Evolutionary conservation across 805 yeast species (phyloP), one percentile per base, ranked within the genome.

Genomic region (Teunomyces tritomae): DNA sequence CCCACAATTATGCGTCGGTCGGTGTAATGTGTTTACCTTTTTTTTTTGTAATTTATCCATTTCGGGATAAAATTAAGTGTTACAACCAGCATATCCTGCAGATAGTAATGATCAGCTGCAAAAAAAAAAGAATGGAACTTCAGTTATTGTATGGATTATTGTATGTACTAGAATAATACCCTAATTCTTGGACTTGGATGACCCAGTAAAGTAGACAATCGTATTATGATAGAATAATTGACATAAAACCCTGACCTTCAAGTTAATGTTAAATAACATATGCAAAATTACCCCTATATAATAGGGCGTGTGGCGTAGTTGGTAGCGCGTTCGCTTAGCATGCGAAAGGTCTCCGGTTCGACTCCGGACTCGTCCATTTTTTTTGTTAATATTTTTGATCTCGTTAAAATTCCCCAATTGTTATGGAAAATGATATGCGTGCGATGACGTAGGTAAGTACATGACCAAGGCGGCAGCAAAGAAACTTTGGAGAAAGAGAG

Each of bases 291-390:
- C n/a, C n/a, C n/a, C n/a, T n/a, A n/a, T 16, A 16, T 20, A 36
- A 26, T 26, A 7, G 85, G 85, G 86, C 85, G 83, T 81, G 84
- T 81, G 87, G 86, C 85, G 86, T 78, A 82, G 86, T 82, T 80
- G 85, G 86, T 82, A 82, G 85, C 85, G 85, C 85, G 85, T 79
- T 79, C 83, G 80, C 85, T 80, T 81, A 79, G 85, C 85, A 80
- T 80, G 85, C 79, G 83, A 79, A 79, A 81, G 85, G 86, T 81
- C 85, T 79, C 80, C 80, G 84, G 84, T 79, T 80, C 85, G 82
- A 80, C 76, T 80, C 85, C 85, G 79, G 80, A 78, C 84, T 80
- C 82, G 85, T 80, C 85, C 85, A 80, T 49, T 65, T 49, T 51
- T 64, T 68, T 70, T 61, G n/a, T n/a, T n/a, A n/a, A n/a, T 57